Conservation (phyloP, 768 basidiomycete species). For the Rhizopogon rudus region DNA sequence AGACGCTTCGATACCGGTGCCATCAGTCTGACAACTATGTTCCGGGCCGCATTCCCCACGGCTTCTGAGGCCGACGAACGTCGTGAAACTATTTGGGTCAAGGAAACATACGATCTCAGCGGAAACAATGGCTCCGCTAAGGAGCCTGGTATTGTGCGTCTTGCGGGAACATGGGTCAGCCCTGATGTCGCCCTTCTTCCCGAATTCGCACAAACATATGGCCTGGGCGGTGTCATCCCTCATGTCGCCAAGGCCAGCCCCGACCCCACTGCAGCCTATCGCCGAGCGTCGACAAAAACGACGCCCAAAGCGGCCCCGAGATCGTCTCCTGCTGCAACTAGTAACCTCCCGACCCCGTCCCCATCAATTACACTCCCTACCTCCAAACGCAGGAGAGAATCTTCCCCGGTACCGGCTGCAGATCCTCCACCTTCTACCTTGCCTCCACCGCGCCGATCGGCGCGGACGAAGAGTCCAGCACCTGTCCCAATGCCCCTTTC, state of each 20-base stretch:
- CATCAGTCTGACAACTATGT: slow-evolving; percentile 93
- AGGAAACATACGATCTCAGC: slow-evolving; percentile 65
- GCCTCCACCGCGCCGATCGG: slow-evolving; percentile 40
- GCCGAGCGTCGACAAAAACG: slow-evolving; percentile 53
- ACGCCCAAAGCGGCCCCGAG: slow-evolving; percentile 24
- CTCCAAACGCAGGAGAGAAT: slow-evolving; percentile 64
- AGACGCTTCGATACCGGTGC: slow-evolving; percentile 92
- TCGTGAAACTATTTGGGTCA: slow-evolving; percentile 79
- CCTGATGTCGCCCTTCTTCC: slow-evolving; percentile 53
- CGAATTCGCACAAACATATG: slow-evolving; percentile 61
- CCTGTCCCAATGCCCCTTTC: slow-evolving; percentile 14
- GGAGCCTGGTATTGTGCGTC: slow-evolving; percentile 57
- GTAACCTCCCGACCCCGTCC: slow-evolving; percentile 29
- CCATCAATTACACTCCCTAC: slow-evolving; percentile 37
- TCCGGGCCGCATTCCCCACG: slow-evolving; percentile 87
- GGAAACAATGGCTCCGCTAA: slow-evolving; percentile 73
- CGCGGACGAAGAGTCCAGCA: slow-evolving; percentile 39
- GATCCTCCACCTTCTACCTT: slow-evolving; percentile 15
- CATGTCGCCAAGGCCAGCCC: slow-evolving; percentile 68
- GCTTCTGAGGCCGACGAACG: slow-evolving; percentile 75
- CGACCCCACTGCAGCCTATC: slow-evolving; percentile 74
- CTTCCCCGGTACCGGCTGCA: slow-evolving; percentile 33
- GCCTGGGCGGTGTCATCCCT: slow-evolving; percentile 53
- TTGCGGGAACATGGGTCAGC: slow-evolving; percentile 88
- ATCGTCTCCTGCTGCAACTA: slow-evolving; percentile 25